Conservation (phyloP, 768 basidiomycete genomes). For the Udeniomyces megalosporus region DNA sequence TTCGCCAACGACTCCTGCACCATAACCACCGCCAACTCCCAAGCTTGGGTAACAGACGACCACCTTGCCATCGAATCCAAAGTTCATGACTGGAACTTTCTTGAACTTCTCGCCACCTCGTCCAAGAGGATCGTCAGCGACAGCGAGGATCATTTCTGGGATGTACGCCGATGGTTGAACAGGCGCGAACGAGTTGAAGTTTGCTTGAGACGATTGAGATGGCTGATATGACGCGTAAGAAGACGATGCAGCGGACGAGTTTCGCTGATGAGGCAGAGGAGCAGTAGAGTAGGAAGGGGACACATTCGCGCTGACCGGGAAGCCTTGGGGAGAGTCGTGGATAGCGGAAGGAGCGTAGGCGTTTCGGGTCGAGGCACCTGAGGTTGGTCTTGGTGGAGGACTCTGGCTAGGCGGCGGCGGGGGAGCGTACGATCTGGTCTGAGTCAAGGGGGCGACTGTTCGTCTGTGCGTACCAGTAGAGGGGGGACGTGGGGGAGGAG, state of each 20-base stretch:
- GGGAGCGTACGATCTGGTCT: neutral
- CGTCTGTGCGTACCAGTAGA: neutral
- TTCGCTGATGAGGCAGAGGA: neutral
- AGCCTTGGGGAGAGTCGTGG: neutral
- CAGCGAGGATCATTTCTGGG: neutral
- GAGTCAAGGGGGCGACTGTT: too few species aligned
- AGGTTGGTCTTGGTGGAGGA: neutral
- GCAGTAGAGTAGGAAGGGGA: neutral
- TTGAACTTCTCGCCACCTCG: constrained; percentile 10
- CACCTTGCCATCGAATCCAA: constrained; percentile 10
- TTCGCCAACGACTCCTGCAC: neutral
- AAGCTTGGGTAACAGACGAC: constrained; percentile 2
- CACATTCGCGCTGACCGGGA: neutral
- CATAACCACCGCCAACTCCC: neutral
- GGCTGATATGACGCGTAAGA: neutral
- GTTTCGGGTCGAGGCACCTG: neutral
- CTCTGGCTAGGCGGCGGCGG: neutral
- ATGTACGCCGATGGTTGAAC: neutral
- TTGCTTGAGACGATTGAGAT: neutral
- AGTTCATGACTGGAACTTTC: constrained; percentile 13
- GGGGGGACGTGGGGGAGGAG: constrained; percentile 6
- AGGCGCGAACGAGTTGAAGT: neutral
- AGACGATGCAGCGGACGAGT: neutral
- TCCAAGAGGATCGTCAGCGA: constrained; percentile 3
- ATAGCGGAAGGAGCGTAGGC: neutral